Conservation (phyloP, 2,329 filamentous ascomycete genomes). For the Cyclaneusma minus region DNA sequence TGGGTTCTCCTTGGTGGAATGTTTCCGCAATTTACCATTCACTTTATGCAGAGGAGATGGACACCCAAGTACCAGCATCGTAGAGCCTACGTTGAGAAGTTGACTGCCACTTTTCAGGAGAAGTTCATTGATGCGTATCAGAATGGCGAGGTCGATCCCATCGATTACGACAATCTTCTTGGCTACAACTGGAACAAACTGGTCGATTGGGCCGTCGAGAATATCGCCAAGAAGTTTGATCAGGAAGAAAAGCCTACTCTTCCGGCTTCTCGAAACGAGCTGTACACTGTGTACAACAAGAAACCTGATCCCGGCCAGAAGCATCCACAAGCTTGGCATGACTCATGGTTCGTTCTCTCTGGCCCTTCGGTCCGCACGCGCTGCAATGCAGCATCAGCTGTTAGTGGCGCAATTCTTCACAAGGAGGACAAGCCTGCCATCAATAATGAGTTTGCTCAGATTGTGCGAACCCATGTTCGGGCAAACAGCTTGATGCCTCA, state of each 20-base stretch:
- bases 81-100: slow-evolving; percentile 33
- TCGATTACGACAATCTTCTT: slow-evolving; percentile 47
- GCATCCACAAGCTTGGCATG: no score
- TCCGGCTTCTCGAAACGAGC: slow-evolving; percentile 27
- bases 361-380: no score
- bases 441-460: no score
- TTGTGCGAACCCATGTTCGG: no score
- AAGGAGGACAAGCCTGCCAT: no score
- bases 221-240: slow-evolving; percentile 18
- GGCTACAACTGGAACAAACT: slow-evolving; percentile 54
- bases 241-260: slow-evolving; percentile 29
- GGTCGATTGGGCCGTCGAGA: slow-evolving; percentile 49
- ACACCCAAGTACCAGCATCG: slow-evolving; percentile 32
- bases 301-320: no score
- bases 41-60: slow-evolving; percentile 40
- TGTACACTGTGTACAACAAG: slow-evolving; percentile 28
- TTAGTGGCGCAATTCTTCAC: no score
- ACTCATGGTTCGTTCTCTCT: no score
- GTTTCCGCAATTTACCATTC: slow-evolving; percentile 37
- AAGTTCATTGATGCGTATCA: slow-evolving; percentile 53
- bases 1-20: slow-evolving; percentile 41
- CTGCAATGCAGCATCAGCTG: no score
- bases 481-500: no score
- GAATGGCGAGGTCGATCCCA: slow-evolving; percentile 37
- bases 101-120: slow-evolving; percentile 48